Base-by-base conservation (phyloP, 495 filamentous ascomycete species). In the Copromyces sp. region DNA sequence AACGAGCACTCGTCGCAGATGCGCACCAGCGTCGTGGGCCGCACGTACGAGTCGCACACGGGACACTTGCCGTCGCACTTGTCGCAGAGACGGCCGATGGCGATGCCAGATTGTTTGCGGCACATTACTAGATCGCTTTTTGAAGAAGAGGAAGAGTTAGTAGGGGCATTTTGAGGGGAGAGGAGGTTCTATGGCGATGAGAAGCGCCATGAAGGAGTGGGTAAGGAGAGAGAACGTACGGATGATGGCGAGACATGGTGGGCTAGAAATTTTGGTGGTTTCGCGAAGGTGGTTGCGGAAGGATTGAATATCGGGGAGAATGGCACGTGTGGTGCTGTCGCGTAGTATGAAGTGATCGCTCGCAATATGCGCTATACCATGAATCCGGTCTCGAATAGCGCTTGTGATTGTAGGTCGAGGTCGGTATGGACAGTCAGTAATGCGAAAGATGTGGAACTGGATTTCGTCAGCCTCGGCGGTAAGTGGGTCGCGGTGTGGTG, bases 1-100 rank as follows among this genome's bases (percentile, higher is more conserved):
- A 99, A 99, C 78, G 91, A 92, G 86, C 95, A 99, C 83, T 99
- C 95, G 83, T 99, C 95, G 86, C 95, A 99, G 84, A 99, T 98
- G 74, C 95, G 91, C 70, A 97, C 95, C 40, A 98, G 90, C 7
- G 96, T 99, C 8, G 96, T 98, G 2, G 95, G 95, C 5, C 95
- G 94, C 73, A 99, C 95, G 87, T 99, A 99, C 74, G 92, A 95
- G 81, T 99, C 95, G 88, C 95, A 99, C 74, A 98, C 94, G 59
- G 95, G 95, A 76, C 95, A 99, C 87, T 98, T 99, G 84, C 95
- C 95, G 84, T 99, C 95, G 86, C 95, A 99, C 84, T 99, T 99
- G 86, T 99, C 95, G 87, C 95, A 99, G 79, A 99, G 92, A 37
- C 95, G 94, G 79, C 96, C 95, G 89, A 98, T 98, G 75, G 94